Evolutionary conservation across 768 basidiomycete genomes (phyloP).

Genomic region (Termitomyces sp.): DNA sequence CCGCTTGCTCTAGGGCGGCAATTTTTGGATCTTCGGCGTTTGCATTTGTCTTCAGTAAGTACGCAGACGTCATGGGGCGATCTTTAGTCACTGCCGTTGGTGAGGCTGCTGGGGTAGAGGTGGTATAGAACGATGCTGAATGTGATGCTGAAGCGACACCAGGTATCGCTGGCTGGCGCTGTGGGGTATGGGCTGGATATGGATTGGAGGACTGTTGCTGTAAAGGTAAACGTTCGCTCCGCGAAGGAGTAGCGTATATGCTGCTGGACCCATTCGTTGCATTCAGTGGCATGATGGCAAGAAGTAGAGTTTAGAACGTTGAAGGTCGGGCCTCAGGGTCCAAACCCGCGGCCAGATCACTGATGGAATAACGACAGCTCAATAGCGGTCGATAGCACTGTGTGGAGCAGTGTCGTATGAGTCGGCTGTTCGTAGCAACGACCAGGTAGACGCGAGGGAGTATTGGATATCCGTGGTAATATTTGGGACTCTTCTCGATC

Average conservation of each 20-base stretch:
- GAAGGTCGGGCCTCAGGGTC: slow-evolving; percentile 7
- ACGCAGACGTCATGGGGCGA: slow-evolving; percentile 15
- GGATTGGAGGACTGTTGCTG: slow-evolving; percentile 28
- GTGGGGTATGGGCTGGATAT: slow-evolving; percentile 27
- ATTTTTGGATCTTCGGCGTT: slow-evolving; percentile 46
- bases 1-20: slow-evolving; percentile 72
- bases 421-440: slow-evolving; percentile 9
- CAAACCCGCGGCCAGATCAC: slow-evolving; percentile 7
- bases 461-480: slow-evolving; percentile 13
- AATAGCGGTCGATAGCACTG: neutral
- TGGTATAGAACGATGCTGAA: slow-evolving; percentile 13
- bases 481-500: slow-evolving; percentile 8
- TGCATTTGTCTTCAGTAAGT: slow-evolving; percentile 52
- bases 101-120: slow-evolving; percentile 5
- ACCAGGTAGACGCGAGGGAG: slow-evolving; percentile 2
- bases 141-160: slow-evolving; percentile 8
- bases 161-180: slow-evolving; percentile 9
- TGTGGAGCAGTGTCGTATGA: neutral
- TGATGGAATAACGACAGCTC: neutral
- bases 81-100: slow-evolving; percentile 14
- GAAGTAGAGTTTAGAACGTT: slow-evolving; percentile 7
- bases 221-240: slow-evolving; percentile 30
- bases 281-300: slow-evolving; percentile 16
- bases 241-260: slow-evolving; percentile 25
- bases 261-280: slow-evolving; percentile 12